phyloP scores from a whole-genome alignment of 345 rosid genomes.

The Linum lewisii region DNA sequence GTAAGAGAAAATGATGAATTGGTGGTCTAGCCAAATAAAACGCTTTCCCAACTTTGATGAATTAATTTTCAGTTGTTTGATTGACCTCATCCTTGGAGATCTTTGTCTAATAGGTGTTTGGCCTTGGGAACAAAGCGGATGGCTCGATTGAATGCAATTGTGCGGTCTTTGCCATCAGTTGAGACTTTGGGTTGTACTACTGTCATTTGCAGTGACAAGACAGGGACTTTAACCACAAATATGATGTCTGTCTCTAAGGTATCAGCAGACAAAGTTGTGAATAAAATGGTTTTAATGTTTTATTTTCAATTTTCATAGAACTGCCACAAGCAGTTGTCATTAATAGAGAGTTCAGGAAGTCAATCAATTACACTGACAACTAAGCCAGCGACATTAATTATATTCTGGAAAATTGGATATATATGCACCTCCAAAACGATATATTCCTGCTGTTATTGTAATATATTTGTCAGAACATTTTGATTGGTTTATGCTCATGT shows the following conservation, averaged over 20 bases:
- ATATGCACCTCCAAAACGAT: neutral
- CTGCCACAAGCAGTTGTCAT: neutral
- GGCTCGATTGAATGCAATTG: conserved; percentile 98
- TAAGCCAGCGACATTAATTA: neutral
- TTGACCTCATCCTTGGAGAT: neutral
- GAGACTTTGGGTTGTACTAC: conserved; percentile 99
- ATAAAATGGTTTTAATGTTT: neutral
- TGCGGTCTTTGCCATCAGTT: conserved; percentile 94
- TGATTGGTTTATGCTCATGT: neutral
- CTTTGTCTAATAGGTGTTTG: conserved; percentile 58
- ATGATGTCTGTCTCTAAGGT: conserved; percentile 99
- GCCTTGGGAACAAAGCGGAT: conserved; percentile 98
- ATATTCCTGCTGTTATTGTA: neutral
- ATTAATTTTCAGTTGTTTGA: neutral
- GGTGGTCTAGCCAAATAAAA: neutral
- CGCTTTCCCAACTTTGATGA: neutral
- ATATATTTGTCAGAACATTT: no score
- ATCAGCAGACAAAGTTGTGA: neutral
- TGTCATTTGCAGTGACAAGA: conserved; percentile 97
- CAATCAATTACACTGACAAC: neutral
- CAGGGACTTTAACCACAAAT: conserved; percentile 95
- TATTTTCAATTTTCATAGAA: neutral
- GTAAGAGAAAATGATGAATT: neutral
- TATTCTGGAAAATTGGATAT: neutral
- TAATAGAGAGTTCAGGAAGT: neutral